Conservation (phyloP, 1,139 yeast genomes). For the Hyphopichia khmerensis region DNA sequence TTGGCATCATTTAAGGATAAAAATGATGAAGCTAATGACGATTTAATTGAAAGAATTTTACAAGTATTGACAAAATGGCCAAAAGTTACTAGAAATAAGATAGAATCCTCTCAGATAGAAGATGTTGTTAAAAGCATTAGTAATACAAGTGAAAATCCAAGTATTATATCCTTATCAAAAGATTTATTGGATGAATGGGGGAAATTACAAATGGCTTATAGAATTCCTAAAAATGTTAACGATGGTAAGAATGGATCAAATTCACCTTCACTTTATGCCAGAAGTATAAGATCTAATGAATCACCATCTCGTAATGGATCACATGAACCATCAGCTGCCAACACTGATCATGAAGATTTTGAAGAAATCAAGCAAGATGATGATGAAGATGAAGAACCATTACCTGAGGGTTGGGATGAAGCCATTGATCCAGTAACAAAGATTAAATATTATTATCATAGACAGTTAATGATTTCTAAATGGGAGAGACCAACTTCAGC, state of each 20-base stretch:
- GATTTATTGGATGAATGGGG: conserved; percentile 69
- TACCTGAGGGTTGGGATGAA: conserved; percentile 57
- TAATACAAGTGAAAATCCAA: conserved; percentile 24
- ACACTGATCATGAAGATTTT: not conserved
- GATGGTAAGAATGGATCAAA: conserved; percentile 5
- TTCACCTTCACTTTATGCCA: conserved; percentile 1
- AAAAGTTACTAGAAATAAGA: conserved; percentile 73
- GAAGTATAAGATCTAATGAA: conserved; percentile 4
- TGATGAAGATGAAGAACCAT: conserved; percentile 12
- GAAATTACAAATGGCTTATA: conserved; percentile 72
- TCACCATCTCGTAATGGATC: conserved; percentile 5
- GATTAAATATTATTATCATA: conserved; percentile 54
- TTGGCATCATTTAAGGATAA: conserved; percentile 38
- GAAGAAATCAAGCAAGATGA: conserved; percentile 1
- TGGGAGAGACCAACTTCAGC: conserved; percentile 58
- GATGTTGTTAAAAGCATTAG: conserved; percentile 52
- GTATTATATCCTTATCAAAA: conserved; percentile 36
- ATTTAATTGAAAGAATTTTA: conserved; percentile 47
- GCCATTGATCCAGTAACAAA: conserved; percentile 43
- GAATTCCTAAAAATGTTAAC: conserved; percentile 60
- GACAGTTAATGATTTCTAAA: conserved; percentile 42
- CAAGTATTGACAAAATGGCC: conserved; percentile 74
- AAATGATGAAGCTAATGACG: conserved; percentile 26
- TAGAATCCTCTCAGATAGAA: conserved; percentile 77
- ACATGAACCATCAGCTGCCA: conserved; percentile 6